These are phyloP conservation scores for Pseudevernia furfuracea DNA, from an alignment of 495 filamentous ascomycete genomes.

Conservation along the genomic window DNA sequence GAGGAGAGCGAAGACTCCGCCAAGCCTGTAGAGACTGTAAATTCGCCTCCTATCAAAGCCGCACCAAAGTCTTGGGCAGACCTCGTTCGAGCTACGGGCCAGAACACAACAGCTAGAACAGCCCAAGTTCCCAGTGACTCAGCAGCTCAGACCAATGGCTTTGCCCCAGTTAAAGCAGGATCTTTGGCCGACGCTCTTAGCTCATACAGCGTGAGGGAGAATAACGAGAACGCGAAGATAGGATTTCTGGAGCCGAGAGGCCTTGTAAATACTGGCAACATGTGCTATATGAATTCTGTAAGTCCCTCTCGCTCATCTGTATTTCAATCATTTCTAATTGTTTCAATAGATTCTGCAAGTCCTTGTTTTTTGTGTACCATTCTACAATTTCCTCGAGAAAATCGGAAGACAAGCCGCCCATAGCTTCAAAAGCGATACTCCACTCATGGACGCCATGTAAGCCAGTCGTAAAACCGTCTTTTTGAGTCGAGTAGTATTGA, in stretches of 20 bases:
- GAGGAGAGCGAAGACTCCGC: constrained; percentile 13
- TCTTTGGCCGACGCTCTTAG: constrained; percentile 66
- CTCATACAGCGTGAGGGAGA: constrained; percentile 53
- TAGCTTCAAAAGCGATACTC: constrained; percentile 91
- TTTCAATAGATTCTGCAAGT: constrained; percentile 75
- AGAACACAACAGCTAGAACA: constrained; percentile 29
- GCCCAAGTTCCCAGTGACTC: constrained; percentile 22
- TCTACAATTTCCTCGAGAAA: constrained; percentile 88
- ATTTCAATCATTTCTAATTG: neutral
- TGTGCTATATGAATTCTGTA: constrained; percentile 99
- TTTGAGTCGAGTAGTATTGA: constrained; percentile 7
- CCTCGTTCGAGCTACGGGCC: constrained; percentile 52
- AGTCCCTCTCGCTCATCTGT: constrained; percentile 31
- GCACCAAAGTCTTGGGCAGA: constrained; percentile 72
- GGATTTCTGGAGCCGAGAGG: constrained; percentile 89
- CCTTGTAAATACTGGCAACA: constrained; percentile 92
- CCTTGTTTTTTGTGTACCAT: constrained; percentile 83
- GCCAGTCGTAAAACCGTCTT: constrained; percentile 29
- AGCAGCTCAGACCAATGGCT: constrained; percentile 38
- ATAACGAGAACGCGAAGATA: constrained; percentile 53
- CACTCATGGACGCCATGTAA: constrained; percentile 87
- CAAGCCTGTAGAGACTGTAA: constrained; percentile 33
- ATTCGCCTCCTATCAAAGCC: constrained; percentile 33
- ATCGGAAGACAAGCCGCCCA: constrained; percentile 73
- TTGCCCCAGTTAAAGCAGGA: constrained; percentile 45